These are phyloP conservation scores for Sporothrix pallida DNA, from an alignment of 2,329 filamentous ascomycete species.

Conservation along the genomic window DNA sequence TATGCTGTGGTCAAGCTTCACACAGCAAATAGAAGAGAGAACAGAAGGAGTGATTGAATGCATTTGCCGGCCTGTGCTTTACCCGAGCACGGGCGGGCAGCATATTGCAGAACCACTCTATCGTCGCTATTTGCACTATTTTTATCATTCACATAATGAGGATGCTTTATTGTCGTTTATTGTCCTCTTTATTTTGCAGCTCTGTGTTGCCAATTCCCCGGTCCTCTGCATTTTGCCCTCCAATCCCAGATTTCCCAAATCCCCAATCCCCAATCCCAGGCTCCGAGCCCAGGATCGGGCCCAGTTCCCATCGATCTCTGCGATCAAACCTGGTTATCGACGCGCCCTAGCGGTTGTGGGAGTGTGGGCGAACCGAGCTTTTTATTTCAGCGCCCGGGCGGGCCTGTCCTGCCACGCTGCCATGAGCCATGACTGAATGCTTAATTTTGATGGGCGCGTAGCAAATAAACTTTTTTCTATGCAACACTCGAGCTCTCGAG, in stretches of 20 bases:
- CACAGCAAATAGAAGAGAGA: background rate
- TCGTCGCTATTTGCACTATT: background rate
- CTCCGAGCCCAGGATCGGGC: conserved; percentile 4
- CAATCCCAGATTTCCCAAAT: background rate
- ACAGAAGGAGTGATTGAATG: background rate
- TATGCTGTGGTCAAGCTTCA: background rate
- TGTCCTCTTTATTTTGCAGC: background rate
- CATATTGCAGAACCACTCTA: background rate
- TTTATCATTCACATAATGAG: background rate
- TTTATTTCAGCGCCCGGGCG: background rate
- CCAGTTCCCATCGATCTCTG: conserved; percentile 35
- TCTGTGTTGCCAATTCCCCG: conserved; percentile 7
- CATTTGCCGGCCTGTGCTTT: conserved; percentile 10
- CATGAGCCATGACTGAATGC: background rate
- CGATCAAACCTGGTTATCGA: conserved; percentile 34
- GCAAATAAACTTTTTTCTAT: background rate
- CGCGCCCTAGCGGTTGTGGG: conserved; percentile 8
- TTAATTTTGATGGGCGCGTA: conserved; percentile 7
- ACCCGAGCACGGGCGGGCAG: background rate
- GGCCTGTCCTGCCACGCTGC: background rate
- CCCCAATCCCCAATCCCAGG: conserved; percentile 14
- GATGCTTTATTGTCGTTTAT: background rate
- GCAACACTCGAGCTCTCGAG: background rate
- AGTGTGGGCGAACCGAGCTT: conserved; percentile 11
- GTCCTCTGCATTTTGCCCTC: conserved; percentile 5